Conservation (phyloP, 2,329 filamentous ascomycete species). For the Alternaria sp. region DNA sequence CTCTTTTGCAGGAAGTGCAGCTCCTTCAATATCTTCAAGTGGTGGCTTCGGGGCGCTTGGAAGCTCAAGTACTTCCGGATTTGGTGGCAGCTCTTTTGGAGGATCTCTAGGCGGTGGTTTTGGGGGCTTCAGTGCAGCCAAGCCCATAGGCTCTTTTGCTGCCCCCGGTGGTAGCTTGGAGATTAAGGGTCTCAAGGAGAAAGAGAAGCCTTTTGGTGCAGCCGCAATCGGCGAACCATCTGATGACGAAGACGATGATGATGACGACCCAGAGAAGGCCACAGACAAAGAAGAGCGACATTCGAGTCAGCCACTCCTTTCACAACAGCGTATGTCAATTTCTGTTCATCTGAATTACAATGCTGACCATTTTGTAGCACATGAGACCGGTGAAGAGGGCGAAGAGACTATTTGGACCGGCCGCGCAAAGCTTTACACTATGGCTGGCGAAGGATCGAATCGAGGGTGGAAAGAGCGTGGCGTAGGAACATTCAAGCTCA, state of each 20-base stretch:
- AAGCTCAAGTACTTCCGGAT: slow-evolving; percentile 44
- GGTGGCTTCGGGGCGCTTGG: slow-evolving; percentile 49
- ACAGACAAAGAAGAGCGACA: slow-evolving; percentile 45
- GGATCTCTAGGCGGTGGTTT: slow-evolving; percentile 51
- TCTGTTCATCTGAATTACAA: background rate
- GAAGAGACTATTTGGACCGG: slow-evolving; percentile 79
- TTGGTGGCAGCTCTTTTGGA: slow-evolving; percentile 53
- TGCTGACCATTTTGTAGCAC: slow-evolving; percentile 53
- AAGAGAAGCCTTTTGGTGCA: slow-evolving; percentile 79
- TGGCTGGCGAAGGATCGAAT: slow-evolving; percentile 64
- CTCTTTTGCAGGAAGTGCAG: slow-evolving; percentile 35
- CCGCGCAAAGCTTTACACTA: slow-evolving; percentile 85
- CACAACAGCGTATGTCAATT: slow-evolving; percentile 70
- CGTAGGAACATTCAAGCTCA: slow-evolving; percentile 83
- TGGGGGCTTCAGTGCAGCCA: slow-evolving; percentile 32
- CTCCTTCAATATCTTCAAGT: slow-evolving; percentile 27
- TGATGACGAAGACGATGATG: slow-evolving; percentile 63
- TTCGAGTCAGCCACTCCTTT: slow-evolving; percentile 54
- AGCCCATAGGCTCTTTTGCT: slow-evolving; percentile 73
- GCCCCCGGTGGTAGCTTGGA: slow-evolving; percentile 61
- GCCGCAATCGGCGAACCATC: slow-evolving; percentile 69
- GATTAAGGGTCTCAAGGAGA: slow-evolving; percentile 62
- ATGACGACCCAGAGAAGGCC: slow-evolving; percentile 41
- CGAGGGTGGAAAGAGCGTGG: slow-evolving; percentile 91
- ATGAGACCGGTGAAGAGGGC: slow-evolving; percentile 87